phyloP scores from a whole-genome alignment of 2,329 filamentous ascomycete genomes.

The Beauveria pseudobassiana region DNA sequence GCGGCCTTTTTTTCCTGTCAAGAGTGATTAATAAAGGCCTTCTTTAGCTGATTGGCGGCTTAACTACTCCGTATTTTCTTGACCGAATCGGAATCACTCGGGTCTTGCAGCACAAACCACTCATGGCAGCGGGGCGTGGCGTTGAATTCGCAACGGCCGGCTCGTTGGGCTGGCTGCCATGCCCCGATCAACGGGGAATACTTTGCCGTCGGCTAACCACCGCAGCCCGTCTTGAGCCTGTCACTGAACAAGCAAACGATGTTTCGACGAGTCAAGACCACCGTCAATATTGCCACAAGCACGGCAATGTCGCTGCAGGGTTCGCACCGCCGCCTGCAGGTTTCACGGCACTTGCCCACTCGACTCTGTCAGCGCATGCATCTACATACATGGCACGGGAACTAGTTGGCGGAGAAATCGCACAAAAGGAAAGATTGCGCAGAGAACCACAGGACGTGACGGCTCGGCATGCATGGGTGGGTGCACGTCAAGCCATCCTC shows the following conservation, averaged over 20 bases:
- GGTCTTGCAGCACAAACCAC: too few species aligned
- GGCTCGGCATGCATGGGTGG: background rate
- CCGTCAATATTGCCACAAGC: background rate
- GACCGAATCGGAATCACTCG: too few species aligned
- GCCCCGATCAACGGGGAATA: too few species aligned
- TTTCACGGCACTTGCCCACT: background rate
- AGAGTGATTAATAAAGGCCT: too few species aligned
- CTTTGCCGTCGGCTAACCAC: too few species aligned
- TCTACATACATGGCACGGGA: background rate
- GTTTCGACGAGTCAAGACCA: background rate
- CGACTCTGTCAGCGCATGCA: background rate
- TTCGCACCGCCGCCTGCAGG: background rate
- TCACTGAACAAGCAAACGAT: background rate
- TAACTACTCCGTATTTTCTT: too few species aligned
- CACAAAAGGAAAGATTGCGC: background rate
- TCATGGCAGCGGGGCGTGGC: too few species aligned
- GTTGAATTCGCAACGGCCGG: too few species aligned
- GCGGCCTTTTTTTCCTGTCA: too few species aligned
- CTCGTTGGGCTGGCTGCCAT: too few species aligned
- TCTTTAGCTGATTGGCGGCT: too few species aligned
- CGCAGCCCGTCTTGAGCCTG: too few species aligned
- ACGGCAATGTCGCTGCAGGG: background rate
- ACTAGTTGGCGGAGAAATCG: background rate
- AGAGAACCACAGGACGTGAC: background rate
- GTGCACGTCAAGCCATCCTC: background rate